Evolutionary conservation across 1,139 yeast genomes (phyloP).

Genomic region (Suhomyces bribrorum): DNA sequence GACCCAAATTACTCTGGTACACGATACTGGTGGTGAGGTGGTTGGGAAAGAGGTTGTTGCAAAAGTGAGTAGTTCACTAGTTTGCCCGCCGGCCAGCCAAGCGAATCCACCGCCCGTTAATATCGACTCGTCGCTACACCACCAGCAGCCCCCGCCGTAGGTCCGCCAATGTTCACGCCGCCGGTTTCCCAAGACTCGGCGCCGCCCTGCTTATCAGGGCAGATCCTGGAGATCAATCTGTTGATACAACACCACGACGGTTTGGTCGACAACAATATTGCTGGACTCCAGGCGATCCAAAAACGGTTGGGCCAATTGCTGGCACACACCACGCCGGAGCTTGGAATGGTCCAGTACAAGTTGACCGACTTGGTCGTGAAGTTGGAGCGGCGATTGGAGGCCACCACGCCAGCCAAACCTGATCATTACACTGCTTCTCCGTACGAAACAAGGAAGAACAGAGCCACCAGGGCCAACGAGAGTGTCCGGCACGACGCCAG

Average conservation of each 20-base stretch:
- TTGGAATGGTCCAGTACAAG: slow-evolving; percentile 8
- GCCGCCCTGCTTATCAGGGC: background rate
- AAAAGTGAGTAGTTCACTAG: no score
- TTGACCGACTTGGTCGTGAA: slow-evolving; percentile 11
- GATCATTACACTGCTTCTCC: slow-evolving; percentile 4
- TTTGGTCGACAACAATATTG: slow-evolving; percentile 12
- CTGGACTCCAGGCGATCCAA: slow-evolving; percentile 9
- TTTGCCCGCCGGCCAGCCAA: no score
- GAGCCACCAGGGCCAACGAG: slow-evolving; percentile 1
- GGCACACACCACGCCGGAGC: background rate
- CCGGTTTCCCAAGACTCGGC: slow-evolving; percentile 4
- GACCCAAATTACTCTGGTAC: slow-evolving; percentile 3
- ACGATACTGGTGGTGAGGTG: background rate
- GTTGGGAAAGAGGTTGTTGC: no score
- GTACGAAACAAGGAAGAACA: background rate
- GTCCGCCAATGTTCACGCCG: slow-evolving; percentile 7
- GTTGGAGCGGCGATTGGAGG: slow-evolving; percentile 8
- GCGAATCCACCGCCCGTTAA: no score
- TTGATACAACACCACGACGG: slow-evolving; percentile 15
- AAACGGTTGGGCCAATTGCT: slow-evolving; percentile 1
- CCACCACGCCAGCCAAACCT: background rate
- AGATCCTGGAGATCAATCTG: slow-evolving; percentile 15
- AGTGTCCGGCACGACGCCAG: slow-evolving; percentile 5
- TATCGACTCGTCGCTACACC: background rate
- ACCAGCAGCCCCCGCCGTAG: no score